Evolutionary conservation across 805 yeast genomes (phyloP).

Genomic region (Teunomyces aglyptinius): DNA sequence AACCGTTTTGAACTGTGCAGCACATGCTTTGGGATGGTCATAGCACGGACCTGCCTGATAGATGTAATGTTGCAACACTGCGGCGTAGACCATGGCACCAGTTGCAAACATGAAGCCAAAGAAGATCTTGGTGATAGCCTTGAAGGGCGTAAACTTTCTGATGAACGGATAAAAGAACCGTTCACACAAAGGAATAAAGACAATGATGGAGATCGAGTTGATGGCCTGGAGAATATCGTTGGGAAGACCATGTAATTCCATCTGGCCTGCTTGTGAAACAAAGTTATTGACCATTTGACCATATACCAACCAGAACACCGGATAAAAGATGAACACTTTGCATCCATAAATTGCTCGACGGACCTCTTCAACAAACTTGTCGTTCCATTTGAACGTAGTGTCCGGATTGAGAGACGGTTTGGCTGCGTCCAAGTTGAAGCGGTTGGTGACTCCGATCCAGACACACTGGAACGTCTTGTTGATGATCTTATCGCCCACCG

Average conservation of each 20-base stretch:
- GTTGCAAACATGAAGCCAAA: conserved; percentile 67
- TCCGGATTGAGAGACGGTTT: conserved; percentile 55
- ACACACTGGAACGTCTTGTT: conserved; percentile 47
- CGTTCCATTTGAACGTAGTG: conserved; percentile 54
- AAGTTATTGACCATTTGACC: conserved; percentile 70
- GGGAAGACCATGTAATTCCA: conserved; percentile 74
- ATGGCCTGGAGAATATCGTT: conserved; percentile 75
- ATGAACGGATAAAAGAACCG: conserved; percentile 46
- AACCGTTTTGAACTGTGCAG: conserved; percentile 27
- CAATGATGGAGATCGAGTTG: conserved; percentile 69
- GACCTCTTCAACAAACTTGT: conserved; percentile 71
- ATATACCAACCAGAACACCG: conserved; percentile 71
- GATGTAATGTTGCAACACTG: conserved; percentile 67
- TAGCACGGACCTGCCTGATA: conserved; percentile 74
- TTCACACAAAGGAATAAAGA: conserved; percentile 72
- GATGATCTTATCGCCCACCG: conserved; percentile 60
- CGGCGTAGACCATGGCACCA: conserved; percentile 68
- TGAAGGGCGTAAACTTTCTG: conserved; percentile 48
- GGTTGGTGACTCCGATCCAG: conserved; percentile 45
- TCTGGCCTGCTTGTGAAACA: conserved; percentile 68
- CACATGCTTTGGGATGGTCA: conserved; percentile 55
- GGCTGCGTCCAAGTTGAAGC: conserved; percentile 50
- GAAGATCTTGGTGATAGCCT: conserved; percentile 68
- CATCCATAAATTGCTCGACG: conserved; percentile 63
- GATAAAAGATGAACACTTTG: conserved; percentile 66